Conservation (phyloP, 2,329 filamentous ascomycete species). For the Lanzia echinophila region DNA sequence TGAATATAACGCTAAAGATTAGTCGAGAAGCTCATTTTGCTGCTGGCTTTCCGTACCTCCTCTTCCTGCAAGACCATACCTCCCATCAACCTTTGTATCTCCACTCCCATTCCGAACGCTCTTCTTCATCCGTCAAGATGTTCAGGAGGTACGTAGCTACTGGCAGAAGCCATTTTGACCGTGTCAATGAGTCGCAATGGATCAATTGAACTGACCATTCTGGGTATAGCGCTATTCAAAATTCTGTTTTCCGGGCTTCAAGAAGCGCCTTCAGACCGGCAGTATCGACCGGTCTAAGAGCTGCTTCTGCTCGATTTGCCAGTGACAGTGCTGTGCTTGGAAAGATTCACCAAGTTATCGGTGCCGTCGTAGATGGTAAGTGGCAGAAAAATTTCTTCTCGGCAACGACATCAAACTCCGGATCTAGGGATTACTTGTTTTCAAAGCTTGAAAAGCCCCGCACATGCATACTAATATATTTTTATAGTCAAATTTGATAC, state of each 20-base stretch:
- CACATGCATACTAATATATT: slow-evolving; percentile 27
- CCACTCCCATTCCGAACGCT: slow-evolving; percentile 55
- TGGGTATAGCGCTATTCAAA: slow-evolving; percentile 55
- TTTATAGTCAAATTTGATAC: slow-evolving; percentile 87
- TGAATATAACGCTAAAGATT: slow-evolving; percentile 11
- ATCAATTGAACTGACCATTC: slow-evolving; percentile 43
- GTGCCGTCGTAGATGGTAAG: slow-evolving; percentile 98
- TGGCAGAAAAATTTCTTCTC: slow-evolving; percentile 34
- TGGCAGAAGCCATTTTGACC: slow-evolving; percentile 22
- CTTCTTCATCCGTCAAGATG: slow-evolving; percentile 68
- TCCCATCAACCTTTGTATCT: slow-evolving; percentile 45
- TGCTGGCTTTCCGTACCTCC: slow-evolving; percentile 12
- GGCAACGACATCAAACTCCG: slow-evolving; percentile 22
- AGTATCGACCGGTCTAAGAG: slow-evolving; percentile 47
- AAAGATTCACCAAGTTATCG: slow-evolving; percentile 81
- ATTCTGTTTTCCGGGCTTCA: slow-evolving; percentile 54
- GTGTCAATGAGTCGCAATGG: slow-evolving; percentile 17
- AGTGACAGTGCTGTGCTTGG: slow-evolving; percentile 53
- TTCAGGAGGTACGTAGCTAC: slow-evolving; percentile 66
- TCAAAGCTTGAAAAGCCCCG: slow-evolving; percentile 13
- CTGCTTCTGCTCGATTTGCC: slow-evolving; percentile 45
- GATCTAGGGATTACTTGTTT: slow-evolving; percentile 8
- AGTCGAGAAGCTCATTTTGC: slow-evolving; percentile 33
- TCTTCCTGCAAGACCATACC: slow-evolving; percentile 13
- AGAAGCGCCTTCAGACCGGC: slow-evolving; percentile 53